Base-by-base conservation (phyloP, 306 rosid genomes). In the Vigna unguiculata region DNA sequence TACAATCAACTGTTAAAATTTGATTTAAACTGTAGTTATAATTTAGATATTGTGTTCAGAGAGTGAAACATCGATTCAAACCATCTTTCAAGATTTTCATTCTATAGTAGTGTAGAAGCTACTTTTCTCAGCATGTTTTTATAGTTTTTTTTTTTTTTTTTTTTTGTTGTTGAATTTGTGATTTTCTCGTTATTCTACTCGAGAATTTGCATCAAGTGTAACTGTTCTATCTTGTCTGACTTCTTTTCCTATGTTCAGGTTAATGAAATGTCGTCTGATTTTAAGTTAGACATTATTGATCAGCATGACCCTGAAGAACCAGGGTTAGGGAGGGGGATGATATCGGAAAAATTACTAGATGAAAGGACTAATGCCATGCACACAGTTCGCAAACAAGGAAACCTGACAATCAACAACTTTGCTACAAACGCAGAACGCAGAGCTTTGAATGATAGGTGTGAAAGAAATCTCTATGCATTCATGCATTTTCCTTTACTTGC, bases 361-460 rank as follows among this genome's bases (percentile, higher is more conserved):
- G 85, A 64, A 70, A 74, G 72, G 25, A 66, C 30, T 71, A 74
- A 80, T 20, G 51, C 81, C 28, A 70, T 22, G 71, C 75, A 55
- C 52, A 74, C 64, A 82, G 10, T 76, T 83, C 82, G 7, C 20
- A 81, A 82, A 30, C 85, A 84, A 65, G 91, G 82, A 66, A 82
- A 72, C 19, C 54, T 54, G 41, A 76, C 88, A 47, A 78, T 82
- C 34, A 71, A 63, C 72, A 85, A 80, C 62, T 77, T 69, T 9
- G 28, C 71, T 14, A 77, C 84, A 5, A 85, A 83, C 36, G 81
- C 87, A 4, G 96, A 84, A 49, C 93, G 89, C 59, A 87, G 90
- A 86, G 71, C 86, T 82, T 65, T 86, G 83, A 82, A 51, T 69
- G 91, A 89, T 78, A 88, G 93, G 97, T 91, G 66, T 10, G 46